Base-by-base conservation (phyloP, 2,329 filamentous ascomycete species). In the Helotiales sp. region DNA sequence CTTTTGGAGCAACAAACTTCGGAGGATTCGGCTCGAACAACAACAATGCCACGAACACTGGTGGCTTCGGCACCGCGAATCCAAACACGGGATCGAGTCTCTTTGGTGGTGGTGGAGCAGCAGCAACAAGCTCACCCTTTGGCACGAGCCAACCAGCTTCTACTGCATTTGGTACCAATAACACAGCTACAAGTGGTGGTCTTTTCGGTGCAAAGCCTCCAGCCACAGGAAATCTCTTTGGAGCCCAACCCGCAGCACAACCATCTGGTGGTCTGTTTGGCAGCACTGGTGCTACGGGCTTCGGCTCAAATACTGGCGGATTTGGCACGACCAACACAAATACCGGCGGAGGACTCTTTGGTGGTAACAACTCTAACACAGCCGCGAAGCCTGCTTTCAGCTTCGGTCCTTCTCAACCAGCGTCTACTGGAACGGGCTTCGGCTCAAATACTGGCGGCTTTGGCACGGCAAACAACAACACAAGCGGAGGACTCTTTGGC, bases 1-100 rank as follows among this genome's bases (percentile, higher is more conserved):
- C 89, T 7, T 97, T 97, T 73, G 93, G 71, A 58, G 65, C 63
- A 42, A 69, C 59, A 17, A 69, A 74, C 27, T 75, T 72, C 61
- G 71, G 74, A 27, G 74, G 75, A 40, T 75, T 76, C 53, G 71
- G 71, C 52, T 59, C 59, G 33, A 66, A 34, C 30, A 62, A 61
- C 36, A 64, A 62, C 22, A 59, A 47, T 31, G 61, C 58, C 38
- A 65, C 59, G 30, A 66, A 36, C 31, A 62, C 59, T 34, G 63
- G 62, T 49, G 65, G 63, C 15, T 70, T 69, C 61, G 67, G 67
- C 12, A 31, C 57, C 66, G 59, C 57, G 9, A 60, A 60, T 25
- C 52, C 54, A n/a, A 65, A 51, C 17, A 64, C 72, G 38, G 69
- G 71, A 30, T 68, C 69, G 47, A 69, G 70, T 31, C 58, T 77